Conservation (phyloP, 1,139 yeast genomes). For the Scheffersomyces titani region DNA sequence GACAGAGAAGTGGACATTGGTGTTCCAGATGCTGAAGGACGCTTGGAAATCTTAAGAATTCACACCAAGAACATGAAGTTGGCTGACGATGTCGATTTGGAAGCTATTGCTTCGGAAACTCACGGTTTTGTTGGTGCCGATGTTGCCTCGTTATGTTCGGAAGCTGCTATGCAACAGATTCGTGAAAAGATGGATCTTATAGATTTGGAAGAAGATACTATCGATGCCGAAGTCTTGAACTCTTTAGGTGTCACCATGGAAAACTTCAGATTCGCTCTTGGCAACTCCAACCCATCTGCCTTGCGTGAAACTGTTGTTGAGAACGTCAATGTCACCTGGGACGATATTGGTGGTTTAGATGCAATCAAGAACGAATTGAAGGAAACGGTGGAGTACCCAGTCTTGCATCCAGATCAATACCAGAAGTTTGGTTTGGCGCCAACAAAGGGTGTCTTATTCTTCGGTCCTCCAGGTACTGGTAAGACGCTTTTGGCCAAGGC, state of each 20-base stretch:
- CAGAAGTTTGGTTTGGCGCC: constrained; percentile 97
- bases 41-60: constrained; percentile 88
- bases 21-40: constrained; percentile 98
- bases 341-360: constrained; percentile 94
- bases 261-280: constrained; percentile 95
- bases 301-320: constrained; percentile 99
- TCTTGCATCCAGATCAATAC: constrained; percentile 96
- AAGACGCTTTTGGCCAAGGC: constrained; percentile 96
- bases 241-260: constrained; percentile 99
- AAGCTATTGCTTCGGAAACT: constrained; percentile 74
- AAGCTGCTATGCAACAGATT: constrained; percentile 93
- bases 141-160: constrained; percentile 85
- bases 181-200: constrained; percentile 99
- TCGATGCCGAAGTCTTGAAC: constrained; percentile 95
- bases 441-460: constrained; percentile 95
- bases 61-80: constrained; percentile 96
- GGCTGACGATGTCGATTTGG: constrained; percentile 92
- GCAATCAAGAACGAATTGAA: constrained; percentile 93
- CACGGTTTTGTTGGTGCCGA: constrained; percentile 98
- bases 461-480: constrained; percentile 99
- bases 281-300: constrained; percentile 98
- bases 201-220: constrained; percentile 95
- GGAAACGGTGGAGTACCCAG: constrained; percentile 99
- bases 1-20: constrained; percentile 99
- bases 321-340: constrained; percentile 98